These are phyloP conservation scores for Daucus carota DNA, from an alignment of 129 eudicot species.

Conservation along the genomic window DH1_v3.0 NC_030385.2:36121501-36122000, in stretches of 20 bases:
- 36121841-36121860: constrained; percentile 55
- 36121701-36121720: constrained; percentile 48
- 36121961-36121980: constrained; percentile 84
- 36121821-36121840: constrained; percentile 83
- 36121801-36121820: constrained; percentile 63
- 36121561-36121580: constrained; percentile 74
- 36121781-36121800: constrained; percentile 83
- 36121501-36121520: constrained; percentile 66
- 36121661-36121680: constrained; percentile 72
- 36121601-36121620: constrained; percentile 72
- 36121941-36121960: constrained; percentile 61
- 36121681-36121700: constrained; percentile 51
- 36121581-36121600: constrained; percentile 61
- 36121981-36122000: constrained; percentile 75
- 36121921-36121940: constrained; percentile 52
- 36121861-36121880: constrained; percentile 66
- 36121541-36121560: constrained; percentile 68
- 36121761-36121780: constrained; percentile 87
- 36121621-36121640: constrained; percentile 94
- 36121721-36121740: constrained; percentile 43
- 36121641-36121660: constrained; percentile 54
- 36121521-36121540: constrained; percentile 84
- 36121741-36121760: constrained; percentile 82
- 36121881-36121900: constrained; percentile 82
- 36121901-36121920: constrained; percentile 81